These are phyloP conservation scores for Sporothrix brunneoviolacea DNA, from an alignment of 2,329 filamentous ascomycete genomes.

Conservation along the genomic window DNA sequence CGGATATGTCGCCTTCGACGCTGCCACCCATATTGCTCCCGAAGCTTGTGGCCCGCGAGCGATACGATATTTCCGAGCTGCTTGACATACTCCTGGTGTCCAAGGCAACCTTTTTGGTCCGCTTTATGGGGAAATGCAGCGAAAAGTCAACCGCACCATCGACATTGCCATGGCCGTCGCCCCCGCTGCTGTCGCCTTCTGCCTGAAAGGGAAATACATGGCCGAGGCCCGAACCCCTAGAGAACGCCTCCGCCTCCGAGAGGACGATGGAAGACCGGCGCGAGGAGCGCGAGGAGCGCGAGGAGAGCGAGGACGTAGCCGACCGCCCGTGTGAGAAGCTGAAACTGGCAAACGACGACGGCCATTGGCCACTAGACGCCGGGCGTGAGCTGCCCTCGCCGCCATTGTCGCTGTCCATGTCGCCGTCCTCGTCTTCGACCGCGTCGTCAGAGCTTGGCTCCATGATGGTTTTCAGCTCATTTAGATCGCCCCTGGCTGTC, in stretches of 20 bases:
- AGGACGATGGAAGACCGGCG: slow-evolving; percentile 35
- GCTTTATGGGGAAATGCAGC: slow-evolving; percentile 37
- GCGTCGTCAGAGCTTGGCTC: slow-evolving; percentile 57
- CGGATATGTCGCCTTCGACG: slow-evolving; percentile 79
- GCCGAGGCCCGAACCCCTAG: slow-evolving; percentile 54
- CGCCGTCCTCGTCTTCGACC: slow-evolving; percentile 34
- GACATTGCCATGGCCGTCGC: too few relatives aligned
- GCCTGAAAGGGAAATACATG: slow-evolving; percentile 88
- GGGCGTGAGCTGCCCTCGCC: slow-evolving; percentile 8
- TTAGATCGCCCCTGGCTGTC: slow-evolving; percentile 66
- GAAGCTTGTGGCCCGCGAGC: slow-evolving; percentile 72
- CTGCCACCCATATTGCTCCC: slow-evolving; percentile 61
- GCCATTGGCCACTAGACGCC: slow-evolving; percentile 36
- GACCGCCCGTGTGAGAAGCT: slow-evolving; percentile 36
- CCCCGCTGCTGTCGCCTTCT: background rate
- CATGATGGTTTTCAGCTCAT: slow-evolving; percentile 70
- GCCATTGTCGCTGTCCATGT: slow-evolving; percentile 15
- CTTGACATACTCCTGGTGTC: slow-evolving; percentile 83
- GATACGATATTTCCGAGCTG: slow-evolving; percentile 75
- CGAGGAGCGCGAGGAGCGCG: slow-evolving; percentile 29
- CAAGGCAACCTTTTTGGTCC: slow-evolving; percentile 77
- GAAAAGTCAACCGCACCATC: slow-evolving; percentile 16
- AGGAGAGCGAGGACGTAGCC: slow-evolving; percentile 9
- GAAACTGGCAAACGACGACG: slow-evolving; percentile 38
- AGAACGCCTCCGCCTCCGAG: slow-evolving; percentile 44